Percentiles rank a stretch among this genome's conserved stretches.
phyloP scores from a whole-genome alignment of 2,329 filamentous ascomycete genomes.

The Aspergillus pseudoviridinutans region DNA sequence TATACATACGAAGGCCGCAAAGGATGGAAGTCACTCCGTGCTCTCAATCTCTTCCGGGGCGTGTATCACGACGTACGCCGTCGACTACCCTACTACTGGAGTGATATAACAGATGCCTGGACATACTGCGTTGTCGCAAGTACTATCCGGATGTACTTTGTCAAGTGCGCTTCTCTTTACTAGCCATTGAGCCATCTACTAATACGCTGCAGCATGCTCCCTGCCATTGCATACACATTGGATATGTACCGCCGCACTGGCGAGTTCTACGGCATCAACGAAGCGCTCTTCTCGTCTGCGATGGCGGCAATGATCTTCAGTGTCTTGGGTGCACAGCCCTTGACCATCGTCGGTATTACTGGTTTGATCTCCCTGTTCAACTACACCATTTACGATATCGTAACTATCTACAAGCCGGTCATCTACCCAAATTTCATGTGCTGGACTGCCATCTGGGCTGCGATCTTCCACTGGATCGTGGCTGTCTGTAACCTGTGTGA shows the following conservation, averaged over 20 bases:
- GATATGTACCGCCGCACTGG: conserved; percentile 56
- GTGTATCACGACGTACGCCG: conserved; percentile 54
- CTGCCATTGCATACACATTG: conserved; percentile 55
- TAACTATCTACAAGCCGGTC: conserved; percentile 45
- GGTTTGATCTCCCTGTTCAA: conserved; percentile 55
- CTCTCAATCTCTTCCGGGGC: conserved; percentile 46
- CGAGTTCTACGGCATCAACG: conserved; percentile 55
- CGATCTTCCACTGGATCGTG: conserved; percentile 55
- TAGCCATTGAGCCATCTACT: not conserved
- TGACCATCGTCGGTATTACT: conserved; percentile 57
- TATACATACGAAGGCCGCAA: conserved; percentile 34
- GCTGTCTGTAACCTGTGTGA: conserved; percentile 52
- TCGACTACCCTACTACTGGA: conserved; percentile 53
- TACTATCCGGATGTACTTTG: conserved; percentile 57
- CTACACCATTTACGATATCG: conserved; percentile 58
- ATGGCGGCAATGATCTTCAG: conserved; percentile 55
- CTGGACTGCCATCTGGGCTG: conserved; percentile 56
- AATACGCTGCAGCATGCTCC: conserved; percentile 42
- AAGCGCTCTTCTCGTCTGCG: conserved; percentile 53
- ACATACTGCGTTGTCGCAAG: conserved; percentile 54
- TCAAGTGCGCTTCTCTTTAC: conserved; percentile 29
- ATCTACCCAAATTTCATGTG: conserved; percentile 54
- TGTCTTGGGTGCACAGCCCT: conserved; percentile 48
- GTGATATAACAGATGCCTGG: conserved; percentile 53
- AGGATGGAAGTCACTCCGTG: conserved; percentile 41